Conservation (phyloP, 495 filamentous ascomycete species). For the Chaetomidium leptoderma region DNA sequence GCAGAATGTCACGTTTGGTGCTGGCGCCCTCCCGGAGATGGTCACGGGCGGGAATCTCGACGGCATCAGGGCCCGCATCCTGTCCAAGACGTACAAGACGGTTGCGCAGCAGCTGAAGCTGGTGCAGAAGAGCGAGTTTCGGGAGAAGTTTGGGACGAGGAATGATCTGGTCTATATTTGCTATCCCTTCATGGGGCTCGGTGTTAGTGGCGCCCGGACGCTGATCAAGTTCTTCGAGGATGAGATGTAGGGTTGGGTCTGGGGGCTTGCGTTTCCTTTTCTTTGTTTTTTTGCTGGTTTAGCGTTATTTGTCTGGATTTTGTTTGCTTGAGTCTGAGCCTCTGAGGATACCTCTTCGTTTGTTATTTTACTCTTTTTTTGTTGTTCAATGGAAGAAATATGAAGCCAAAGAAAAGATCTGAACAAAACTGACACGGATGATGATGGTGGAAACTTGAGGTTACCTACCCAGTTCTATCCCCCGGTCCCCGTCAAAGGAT, state of each 20-base stretch:
- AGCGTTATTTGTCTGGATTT: no score
- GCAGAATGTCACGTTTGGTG: constrained; percentile 71
- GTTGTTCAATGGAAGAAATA: no score
- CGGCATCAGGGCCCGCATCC: constrained; percentile 65
- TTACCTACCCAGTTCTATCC: no score
- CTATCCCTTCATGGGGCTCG: constrained; percentile 75
- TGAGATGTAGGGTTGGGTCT: constrained; percentile 37
- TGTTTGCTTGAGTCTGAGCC: no score
- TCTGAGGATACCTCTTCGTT: no score
- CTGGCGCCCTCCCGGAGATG: constrained; percentile 63
- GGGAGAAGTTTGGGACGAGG: constrained; percentile 74
- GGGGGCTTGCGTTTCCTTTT: neutral
- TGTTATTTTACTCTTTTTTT: no score
- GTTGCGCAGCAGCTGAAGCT: constrained; percentile 74
- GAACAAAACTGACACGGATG: no score
- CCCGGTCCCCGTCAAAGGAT: no score
- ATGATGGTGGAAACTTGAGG: no score
- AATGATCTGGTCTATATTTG: constrained; percentile 78
- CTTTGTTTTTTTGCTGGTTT: neutral
- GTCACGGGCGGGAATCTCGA: constrained; percentile 70
- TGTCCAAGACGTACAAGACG: constrained; percentile 70
- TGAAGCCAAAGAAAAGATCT: no score
- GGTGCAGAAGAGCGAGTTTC: constrained; percentile 78
- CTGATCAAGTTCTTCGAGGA: constrained; percentile 82
- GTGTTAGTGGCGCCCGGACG: constrained; percentile 68